A percentile compares a stretch with the other conserved stretches of the same genome.
phyloP scores from a whole-genome alignment of 306 rosid genomes.

The Myrica gale region DNA sequence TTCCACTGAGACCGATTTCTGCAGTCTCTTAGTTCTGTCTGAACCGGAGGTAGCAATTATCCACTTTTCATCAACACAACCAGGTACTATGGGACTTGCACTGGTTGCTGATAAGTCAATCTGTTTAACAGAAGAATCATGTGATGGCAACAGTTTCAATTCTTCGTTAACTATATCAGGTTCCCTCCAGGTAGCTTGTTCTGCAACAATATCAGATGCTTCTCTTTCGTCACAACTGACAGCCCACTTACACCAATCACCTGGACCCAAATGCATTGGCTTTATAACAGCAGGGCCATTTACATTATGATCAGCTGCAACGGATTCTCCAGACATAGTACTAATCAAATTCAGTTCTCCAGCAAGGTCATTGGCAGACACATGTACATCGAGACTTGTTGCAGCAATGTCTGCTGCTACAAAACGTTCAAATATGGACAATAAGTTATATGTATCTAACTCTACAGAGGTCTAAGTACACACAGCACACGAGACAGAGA shows the following conservation, averaged over 20 bases:
- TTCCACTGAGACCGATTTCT: slow-evolving; percentile 45
- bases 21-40: slow-evolving; percentile 31
- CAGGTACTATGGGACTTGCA: slow-evolving; percentile 19
- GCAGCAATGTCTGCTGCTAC: slow-evolving; percentile 39
- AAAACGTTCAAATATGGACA: slow-evolving; percentile 27
- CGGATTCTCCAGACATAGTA: slow-evolving; percentile 27
- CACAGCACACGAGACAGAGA: slow-evolving; percentile 8
- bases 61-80: slow-evolving; percentile 30
- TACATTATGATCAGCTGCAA: slow-evolving; percentile 24
- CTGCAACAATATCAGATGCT: slow-evolving; percentile 22
- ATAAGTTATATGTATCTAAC: background rate
- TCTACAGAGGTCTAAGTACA: slow-evolving; percentile 1
- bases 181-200: slow-evolving; percentile 34
- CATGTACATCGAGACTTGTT: slow-evolving; percentile 29
- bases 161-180: slow-evolving; percentile 41
- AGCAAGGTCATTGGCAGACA: slow-evolving; percentile 25
- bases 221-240: slow-evolving; percentile 33
- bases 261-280: slow-evolving; percentile 28
- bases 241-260: slow-evolving; percentile 25
- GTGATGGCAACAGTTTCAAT: slow-evolving; percentile 19
- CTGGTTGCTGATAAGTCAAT: slow-evolving; percentile 32
- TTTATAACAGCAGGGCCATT: slow-evolving; percentile 32
- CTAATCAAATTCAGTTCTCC: slow-evolving; percentile 27
- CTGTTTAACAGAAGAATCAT: slow-evolving; percentile 23
- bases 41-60: slow-evolving; percentile 32